Base-by-base conservation (phyloP, 176 grass and related monocot genomes). In the Eleusine coracana region DNA sequence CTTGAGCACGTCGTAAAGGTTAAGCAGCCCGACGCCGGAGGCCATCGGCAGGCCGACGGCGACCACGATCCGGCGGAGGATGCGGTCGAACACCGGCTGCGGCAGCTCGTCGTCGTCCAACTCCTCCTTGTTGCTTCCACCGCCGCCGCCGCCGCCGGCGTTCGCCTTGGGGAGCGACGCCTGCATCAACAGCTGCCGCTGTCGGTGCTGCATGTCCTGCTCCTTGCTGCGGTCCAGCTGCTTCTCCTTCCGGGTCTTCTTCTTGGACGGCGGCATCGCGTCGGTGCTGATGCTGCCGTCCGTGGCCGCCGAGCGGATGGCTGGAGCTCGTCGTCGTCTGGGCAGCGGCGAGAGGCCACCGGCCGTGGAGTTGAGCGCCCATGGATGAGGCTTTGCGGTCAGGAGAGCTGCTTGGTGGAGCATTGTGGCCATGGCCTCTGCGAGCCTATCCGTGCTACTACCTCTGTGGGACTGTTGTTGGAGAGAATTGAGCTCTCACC, bases 61-160 rank as follows among this genome's bases (percentile, higher is more conserved):
- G 82, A 95, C 41, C 14, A 87, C 20, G 82, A 98, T 93, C 49
- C 96, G 85, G 12, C 71, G 86, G 11, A 95, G 46, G 86, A 98
- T 95, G 71, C 92, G 86, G 72, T 98, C 75, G 82, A 95, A 93
- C 55, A 98, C 88, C 8, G 40, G 66, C 80, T 93, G 79, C 27
- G 96, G 96, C 13, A 95, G 77, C 85, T 92, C 92, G 4, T 98
- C 92, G 17, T 91, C 84, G 7, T 68, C 72, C 1, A 20, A 50
- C 2, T 54, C 68, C 14, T 25, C 2, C 18, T 23, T 5, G 10
- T 40, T 60, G 21, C 5, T 16, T 10, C 34, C 17, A 3, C 36
- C 10, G 5, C 45, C 51, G 17, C 58, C 65, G 40, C 3, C 13
- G 14, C 27, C n/a, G 45, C 46, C 5, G 42, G 31, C 66, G 59